These are phyloP conservation scores for Colletotrichum sp. DNA, from an alignment of 2,329 filamentous ascomycete species.

Conservation along the genomic window DNA sequence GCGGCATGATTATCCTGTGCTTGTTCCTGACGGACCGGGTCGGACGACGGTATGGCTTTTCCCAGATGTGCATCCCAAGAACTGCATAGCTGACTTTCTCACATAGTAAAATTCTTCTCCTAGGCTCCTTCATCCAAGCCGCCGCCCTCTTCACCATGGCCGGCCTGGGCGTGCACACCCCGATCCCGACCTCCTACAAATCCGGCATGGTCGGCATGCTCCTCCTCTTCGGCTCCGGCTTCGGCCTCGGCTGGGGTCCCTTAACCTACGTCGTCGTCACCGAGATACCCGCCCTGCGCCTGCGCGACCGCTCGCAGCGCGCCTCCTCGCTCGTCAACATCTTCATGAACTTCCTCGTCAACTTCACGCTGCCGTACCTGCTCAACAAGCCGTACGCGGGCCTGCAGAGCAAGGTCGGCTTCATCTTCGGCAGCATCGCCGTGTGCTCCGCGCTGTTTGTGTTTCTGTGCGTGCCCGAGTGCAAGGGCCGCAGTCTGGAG, in stretches of 20 bases:
- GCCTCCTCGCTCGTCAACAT: conserved; percentile 22
- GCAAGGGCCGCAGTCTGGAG: conserved; percentile 27
- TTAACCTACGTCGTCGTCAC: conserved; percentile 38
- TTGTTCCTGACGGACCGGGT: conserved; percentile 5
- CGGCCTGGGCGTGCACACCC: conserved; percentile 18
- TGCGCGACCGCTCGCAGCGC: conserved; percentile 7
- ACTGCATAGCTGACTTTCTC: background rate
- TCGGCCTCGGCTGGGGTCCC: conserved; percentile 38
- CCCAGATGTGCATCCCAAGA: fast-evolving
- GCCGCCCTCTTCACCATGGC: conserved; percentile 18
- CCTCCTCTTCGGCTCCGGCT: conserved; percentile 34
- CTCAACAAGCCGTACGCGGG: conserved; percentile 20
- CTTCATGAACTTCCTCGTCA: conserved; percentile 24
- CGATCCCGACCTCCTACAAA: conserved; percentile 22
- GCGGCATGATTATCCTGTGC: background rate
- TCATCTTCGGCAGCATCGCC: conserved; percentile 22
- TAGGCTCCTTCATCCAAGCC: background rate
- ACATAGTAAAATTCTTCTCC: background rate
- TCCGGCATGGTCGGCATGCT: conserved; percentile 37
- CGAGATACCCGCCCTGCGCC: conserved; percentile 31
- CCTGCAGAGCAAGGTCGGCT: conserved; percentile 21
- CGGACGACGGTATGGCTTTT: conserved; percentile 5
- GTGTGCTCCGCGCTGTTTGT: conserved; percentile 21
- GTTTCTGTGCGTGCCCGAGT: conserved; percentile 25
- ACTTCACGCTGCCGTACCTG: conserved; percentile 24